Base-by-base conservation (phyloP, 495 filamentous ascomycete species). In the Tuber magnatum region DNA sequence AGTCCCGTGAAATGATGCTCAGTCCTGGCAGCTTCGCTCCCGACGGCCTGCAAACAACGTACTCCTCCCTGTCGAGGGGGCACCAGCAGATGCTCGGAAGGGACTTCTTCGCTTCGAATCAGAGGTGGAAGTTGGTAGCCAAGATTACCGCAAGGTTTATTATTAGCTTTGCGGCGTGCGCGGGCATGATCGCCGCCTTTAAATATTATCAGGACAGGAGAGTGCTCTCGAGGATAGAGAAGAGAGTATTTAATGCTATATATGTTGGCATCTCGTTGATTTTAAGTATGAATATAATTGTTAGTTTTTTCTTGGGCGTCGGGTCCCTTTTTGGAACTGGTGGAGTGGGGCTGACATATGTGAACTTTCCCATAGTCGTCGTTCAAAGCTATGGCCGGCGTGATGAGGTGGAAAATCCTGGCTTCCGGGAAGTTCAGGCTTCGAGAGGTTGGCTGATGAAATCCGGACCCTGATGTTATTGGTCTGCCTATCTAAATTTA, bases 361-460 rank as follows among this genome's bases (percentile, higher is more conserved):
- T 73, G 41, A 32, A 22, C n/a, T 75, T 69, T 71, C 42, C 35
- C 16, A 75, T 75, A 81, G 76, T 81, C 80, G 9, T 76, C 80
- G 39, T 81, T 81, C 40, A 78, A 81, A 51, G 72, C 75, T 71
- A 78, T 81, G 76, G 80, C 80, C 38, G 10, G 72, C 18, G 73
- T 81, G 71, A 81, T 81, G 46, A 75, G 76, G 28, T 81, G 80
- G 80, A 81, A 76, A 38, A 46, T 81, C 41, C 40, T 81, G 46
- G 79, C 79, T 69, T 70, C 41, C 39, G 71, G 69, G 12, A 70
- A 71, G 35, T 77, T 73, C 44, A 81, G 75, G 24, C 40, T 81
- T 8, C 71, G 76, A 74, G 80, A 81, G 74, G 80, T 77, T 44
- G 43, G 70, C 35, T 48, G 28, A 20, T 38, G 22, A 56, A n/a